Base-by-base conservation (phyloP, 345 rosid genomes). In the Eucalyptus shirleyi region DNA sequence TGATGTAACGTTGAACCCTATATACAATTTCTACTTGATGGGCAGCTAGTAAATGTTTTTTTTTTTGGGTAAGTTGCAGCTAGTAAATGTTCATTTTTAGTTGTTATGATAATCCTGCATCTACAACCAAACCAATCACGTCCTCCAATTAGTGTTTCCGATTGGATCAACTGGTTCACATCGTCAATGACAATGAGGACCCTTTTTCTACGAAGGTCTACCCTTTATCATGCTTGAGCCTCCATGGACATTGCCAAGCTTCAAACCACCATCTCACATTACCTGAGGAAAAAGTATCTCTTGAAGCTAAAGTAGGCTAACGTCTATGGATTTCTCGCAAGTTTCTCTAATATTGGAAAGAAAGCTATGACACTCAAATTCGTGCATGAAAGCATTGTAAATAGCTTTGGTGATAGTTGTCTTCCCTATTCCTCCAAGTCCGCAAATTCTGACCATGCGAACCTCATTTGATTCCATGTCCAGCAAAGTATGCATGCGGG, bases 261-360 rank as follows among this genome's bases (percentile, higher is more conserved):
- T 65, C 45, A 87, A 7, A 21, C 37, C 24, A 24, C 28, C 69
- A 16, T 53, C 37, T 17, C 28, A 18, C 21, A 26, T 26, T 16
- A 87, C 12, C n/a, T 89, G 8, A 19, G 50, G 60, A 55, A 92
- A 62, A 72, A 92, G 90, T 18, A 12, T 21, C 32, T 90, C 72
- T 77, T 90, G 90, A 2, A 91, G 26, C 16, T 69, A 26, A 23
- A 88, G 65, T 11, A 88, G 53, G 32, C 88, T 55, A 80, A 2
- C 1, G 1, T 49, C 69, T 8, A 37, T 11, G 21, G 6, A 81
- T 44, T 90, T 88, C 85, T 85, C 30, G 9, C 42, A 82, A 23
- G 59, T 91, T 87, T 92, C 92, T 85, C 93, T 92, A 49, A 94
- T 93, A 85, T 93, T 92, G 17, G 55, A 77, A 17, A 92, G 65